A percentile compares a stretch with the other conserved stretches of the same genome.
Conservation (phyloP, 2,329 filamentous ascomycete species). For the Bipolaris cookei region DNA sequence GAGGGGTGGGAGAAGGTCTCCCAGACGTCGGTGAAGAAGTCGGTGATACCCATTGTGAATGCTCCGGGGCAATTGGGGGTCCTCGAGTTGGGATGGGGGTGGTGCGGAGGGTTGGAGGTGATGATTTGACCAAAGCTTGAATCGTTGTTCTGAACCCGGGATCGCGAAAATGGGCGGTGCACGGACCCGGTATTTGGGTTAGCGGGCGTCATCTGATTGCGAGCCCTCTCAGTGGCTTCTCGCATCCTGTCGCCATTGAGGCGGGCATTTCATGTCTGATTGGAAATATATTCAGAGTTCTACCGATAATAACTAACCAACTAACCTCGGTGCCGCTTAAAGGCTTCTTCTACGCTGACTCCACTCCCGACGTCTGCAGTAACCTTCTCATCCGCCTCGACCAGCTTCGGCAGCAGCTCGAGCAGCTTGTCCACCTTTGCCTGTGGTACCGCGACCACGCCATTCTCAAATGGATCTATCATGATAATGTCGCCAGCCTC, state of each 20-base stretch:
- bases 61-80: constrained; percentile 44
- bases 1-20: constrained; percentile 64
- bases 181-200: constrained; percentile 22
- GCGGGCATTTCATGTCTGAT: too few species aligned
- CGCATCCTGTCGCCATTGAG: not conserved
- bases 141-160: constrained; percentile 23
- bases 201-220: constrained; percentile 34
- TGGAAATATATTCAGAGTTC: too few species aligned
- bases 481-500: constrained; percentile 68
- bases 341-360: constrained; percentile 69
- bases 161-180: constrained; percentile 32
- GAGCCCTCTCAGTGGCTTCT: constrained; percentile 27
- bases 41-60: constrained; percentile 65
- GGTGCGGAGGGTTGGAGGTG: constrained; percentile 21
- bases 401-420: constrained; percentile 59
- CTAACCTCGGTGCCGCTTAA: constrained; percentile 60
- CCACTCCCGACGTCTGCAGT: constrained; percentile 67
- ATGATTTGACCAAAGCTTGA: constrained; percentile 28
- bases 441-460: constrained; percentile 70
- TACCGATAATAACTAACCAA: too few species aligned
- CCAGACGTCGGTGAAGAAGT: constrained; percentile 69
- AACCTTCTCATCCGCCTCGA: constrained; percentile 53
- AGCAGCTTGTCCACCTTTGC: constrained; percentile 66
- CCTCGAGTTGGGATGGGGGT: constrained; percentile 21
- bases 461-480: constrained; percentile 69